These are phyloP conservation scores for Aspergillus funiculosus DNA, from an alignment of 495 filamentous ascomycete genomes.

Conservation along the genomic window DNA sequence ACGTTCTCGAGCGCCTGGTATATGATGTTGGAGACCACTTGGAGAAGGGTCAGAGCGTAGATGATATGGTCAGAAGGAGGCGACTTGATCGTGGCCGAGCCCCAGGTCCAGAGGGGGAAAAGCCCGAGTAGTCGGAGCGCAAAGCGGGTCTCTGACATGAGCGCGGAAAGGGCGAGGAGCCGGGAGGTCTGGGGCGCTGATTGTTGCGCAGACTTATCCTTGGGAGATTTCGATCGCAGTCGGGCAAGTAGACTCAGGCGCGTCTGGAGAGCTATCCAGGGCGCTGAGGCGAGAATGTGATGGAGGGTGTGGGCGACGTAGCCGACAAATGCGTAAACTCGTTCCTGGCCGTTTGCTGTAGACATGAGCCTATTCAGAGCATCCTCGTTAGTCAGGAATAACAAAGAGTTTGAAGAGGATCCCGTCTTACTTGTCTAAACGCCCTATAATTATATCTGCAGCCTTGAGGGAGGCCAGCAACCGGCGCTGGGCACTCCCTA, in stretches of 20 bases:
- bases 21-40: constrained; percentile 57
- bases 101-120: constrained; percentile 72
- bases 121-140: constrained; percentile 76
- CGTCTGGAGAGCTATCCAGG: constrained; percentile 33
- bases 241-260: constrained; percentile 35
- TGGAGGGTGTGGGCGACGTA: constrained; percentile 39
- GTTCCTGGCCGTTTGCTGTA: constrained; percentile 32
- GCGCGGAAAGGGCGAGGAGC: constrained; percentile 43
- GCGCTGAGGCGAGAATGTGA: constrained; percentile 36
- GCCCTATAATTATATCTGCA: constrained; percentile 32
- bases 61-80: constrained; percentile 45
- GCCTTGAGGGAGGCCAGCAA: constrained; percentile 29
- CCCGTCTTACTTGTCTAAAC: constrained; percentile 35
- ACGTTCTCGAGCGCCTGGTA: constrained; percentile 83
- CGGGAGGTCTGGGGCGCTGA: constrained; percentile 17
- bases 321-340: constrained; percentile 33
- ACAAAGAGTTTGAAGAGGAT: not conserved
- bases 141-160: constrained; percentile 64
- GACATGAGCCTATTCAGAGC: constrained; percentile 27
- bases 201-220: constrained; percentile 10
- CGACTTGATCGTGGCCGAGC: constrained; percentile 43
- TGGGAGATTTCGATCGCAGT: constrained; percentile 30
- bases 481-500: constrained; percentile 20
- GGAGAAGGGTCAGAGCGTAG: constrained; percentile 53
- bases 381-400: constrained; percentile 9